A percentile compares a stretch with the other conserved stretches of the same genome.
Conservation (phyloP, 305 asterid species). For the Petunia hybrid region DNA sequence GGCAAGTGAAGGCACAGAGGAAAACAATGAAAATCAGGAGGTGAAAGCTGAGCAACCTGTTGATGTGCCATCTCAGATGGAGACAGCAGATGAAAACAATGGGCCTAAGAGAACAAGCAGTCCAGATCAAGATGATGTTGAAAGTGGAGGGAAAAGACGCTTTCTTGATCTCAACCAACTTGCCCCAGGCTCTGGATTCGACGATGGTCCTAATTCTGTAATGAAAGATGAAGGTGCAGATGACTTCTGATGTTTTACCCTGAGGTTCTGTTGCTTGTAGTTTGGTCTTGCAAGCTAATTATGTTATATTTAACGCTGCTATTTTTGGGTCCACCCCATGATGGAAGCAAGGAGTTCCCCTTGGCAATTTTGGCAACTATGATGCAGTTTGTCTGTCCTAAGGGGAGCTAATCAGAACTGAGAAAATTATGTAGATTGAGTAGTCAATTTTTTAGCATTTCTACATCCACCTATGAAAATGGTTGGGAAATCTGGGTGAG, state of each 20-base stretch:
- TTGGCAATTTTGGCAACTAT: constrained; percentile 42
- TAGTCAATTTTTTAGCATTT: constrained; percentile 55
- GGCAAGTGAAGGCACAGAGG: constrained; percentile 66
- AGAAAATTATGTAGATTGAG: constrained; percentile 58
- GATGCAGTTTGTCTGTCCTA: constrained; percentile 45
- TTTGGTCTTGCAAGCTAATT: constrained; percentile 51
- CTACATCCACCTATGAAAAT: constrained; percentile 43
- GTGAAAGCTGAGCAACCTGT: constrained; percentile 45
- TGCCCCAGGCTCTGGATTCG: constrained; percentile 91
- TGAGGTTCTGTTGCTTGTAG: constrained; percentile 25
- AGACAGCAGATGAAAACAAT: constrained; percentile 44
- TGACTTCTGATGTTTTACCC: constrained; percentile 46
- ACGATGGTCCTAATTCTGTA: constrained; percentile 68
- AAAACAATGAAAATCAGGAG: constrained; percentile 50
- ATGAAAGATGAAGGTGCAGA: constrained; percentile 60
- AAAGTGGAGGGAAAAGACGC: constrained; percentile 58
- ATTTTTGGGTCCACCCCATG: constrained; percentile 42
- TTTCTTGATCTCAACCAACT: constrained; percentile 98
- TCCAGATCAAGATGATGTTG: constrained; percentile 53
- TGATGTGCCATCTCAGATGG: constrained; percentile 44
- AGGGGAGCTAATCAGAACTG: constrained; percentile 48
- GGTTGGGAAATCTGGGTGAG: constrained; percentile 46
- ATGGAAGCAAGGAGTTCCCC: constrained; percentile 57
- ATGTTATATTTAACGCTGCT: constrained; percentile 50
- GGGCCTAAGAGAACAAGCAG: constrained; percentile 48